These are phyloP conservation scores for Taiozyma onychis DNA, from an alignment of 1,139 yeast genomes.

Conservation along the genomic window DNA sequence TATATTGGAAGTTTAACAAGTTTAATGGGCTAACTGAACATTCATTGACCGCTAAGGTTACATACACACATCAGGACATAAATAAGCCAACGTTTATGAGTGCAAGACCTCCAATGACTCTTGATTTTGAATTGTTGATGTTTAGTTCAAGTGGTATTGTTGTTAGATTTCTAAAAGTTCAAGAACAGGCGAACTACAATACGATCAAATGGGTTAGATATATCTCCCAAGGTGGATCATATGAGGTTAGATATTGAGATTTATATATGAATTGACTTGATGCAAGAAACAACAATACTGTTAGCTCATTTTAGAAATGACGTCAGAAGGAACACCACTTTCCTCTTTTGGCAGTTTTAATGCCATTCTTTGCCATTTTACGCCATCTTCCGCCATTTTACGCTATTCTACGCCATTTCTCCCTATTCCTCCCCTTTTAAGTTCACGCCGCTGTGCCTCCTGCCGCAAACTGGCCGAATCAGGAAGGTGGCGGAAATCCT, in stretches of 20 bases:
- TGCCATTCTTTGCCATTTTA: too few relatives aligned
- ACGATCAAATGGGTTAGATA: constrained; percentile 90
- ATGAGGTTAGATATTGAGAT: constrained; percentile 56
- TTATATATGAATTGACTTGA: too few relatives aligned
- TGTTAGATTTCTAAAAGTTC: constrained; percentile 67
- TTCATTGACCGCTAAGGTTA: constrained; percentile 27
- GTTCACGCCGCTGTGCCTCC: neutral
- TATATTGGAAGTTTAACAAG: constrained; percentile 68
- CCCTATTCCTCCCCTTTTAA: too few relatives aligned
- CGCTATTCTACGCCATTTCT: too few relatives aligned
- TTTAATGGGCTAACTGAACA: constrained; percentile 65
- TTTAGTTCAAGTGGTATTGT: constrained; percentile 73
- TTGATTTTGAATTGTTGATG: constrained; percentile 69
- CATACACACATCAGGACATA: constrained; percentile 11
- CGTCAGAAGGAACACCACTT: too few relatives aligned
- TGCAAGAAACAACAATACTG: too few relatives aligned
- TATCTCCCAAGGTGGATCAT: constrained; percentile 67
- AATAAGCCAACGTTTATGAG: constrained; percentile 9
- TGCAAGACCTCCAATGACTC: constrained; percentile 73
- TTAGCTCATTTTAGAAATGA: too few relatives aligned
- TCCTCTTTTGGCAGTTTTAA: too few relatives aligned
- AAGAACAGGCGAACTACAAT: constrained; percentile 57
- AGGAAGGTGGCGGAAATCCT: neutral
- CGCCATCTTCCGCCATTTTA: too few relatives aligned
- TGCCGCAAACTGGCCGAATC: neutral